Conservation (phyloP, 306 rosid genomes). For the Spatholobus suberectus region DNA sequence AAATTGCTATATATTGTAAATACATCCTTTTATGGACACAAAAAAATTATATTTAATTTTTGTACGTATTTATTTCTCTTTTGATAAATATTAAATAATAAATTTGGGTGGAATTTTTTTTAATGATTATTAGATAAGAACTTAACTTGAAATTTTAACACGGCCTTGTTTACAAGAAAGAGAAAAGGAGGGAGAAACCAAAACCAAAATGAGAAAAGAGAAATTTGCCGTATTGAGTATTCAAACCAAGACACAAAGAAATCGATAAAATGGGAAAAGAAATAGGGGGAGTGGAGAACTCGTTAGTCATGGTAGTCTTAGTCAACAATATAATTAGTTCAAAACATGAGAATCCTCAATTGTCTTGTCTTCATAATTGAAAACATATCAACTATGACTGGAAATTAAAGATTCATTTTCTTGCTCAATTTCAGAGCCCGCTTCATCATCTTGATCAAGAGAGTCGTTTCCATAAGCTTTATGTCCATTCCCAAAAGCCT, state of each 20-base stretch:
- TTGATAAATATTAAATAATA: neutral
- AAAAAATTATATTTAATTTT: too few species aligned
- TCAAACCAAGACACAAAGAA: slow-evolving; percentile 31
- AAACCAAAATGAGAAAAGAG: neutral
- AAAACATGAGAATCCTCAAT: slow-evolving; percentile 34
- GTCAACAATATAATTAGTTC: slow-evolving; percentile 38
- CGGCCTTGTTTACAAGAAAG: neutral
- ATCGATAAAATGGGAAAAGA: neutral
- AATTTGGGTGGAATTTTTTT: neutral
- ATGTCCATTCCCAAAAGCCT: slow-evolving; percentile 88
- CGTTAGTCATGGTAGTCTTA: slow-evolving; percentile 10
- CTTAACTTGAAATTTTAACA: neutral
- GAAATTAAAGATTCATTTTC: slow-evolving; percentile 48
- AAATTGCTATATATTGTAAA: neutral
- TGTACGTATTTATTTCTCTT: neutral
- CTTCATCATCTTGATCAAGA: slow-evolving; percentile 73
- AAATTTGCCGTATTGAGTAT: slow-evolving; percentile 2
- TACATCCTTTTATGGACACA: neutral
- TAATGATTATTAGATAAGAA: neutral
- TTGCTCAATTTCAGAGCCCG: slow-evolving; percentile 71
- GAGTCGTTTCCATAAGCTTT: slow-evolving; percentile 70
- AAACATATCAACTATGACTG: slow-evolving; percentile 37
- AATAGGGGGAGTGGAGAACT: neutral
- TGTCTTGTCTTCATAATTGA: slow-evolving; percentile 21
- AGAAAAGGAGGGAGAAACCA: neutral